These are phyloP conservation scores for Echium plantagineum DNA, from an alignment of 257 asterid species.

Conservation along the genomic window DNA sequence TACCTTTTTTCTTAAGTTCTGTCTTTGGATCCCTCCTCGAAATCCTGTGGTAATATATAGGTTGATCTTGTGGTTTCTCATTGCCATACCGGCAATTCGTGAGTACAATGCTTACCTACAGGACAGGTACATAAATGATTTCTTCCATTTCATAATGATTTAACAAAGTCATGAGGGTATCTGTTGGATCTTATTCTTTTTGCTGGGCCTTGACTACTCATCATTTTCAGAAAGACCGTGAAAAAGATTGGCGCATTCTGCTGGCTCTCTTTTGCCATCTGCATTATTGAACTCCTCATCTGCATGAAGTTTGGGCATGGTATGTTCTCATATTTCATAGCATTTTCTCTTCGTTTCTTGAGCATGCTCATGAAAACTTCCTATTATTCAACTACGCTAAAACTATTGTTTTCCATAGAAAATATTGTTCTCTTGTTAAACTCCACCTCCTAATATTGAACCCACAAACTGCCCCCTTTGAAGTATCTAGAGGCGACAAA, in stretches of 20 bases:
- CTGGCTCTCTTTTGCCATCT: slow-evolving; percentile 87
- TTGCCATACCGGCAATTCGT: slow-evolving; percentile 89
- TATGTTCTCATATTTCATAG: slow-evolving; percentile 4
- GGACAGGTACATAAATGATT: slow-evolving; percentile 51
- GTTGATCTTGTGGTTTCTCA: slow-evolving; percentile 90
- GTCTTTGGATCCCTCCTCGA: slow-evolving; percentile 96
- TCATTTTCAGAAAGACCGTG: slow-evolving; percentile 39
- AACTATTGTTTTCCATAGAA: too few relatives aligned
- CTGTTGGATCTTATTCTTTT: slow-evolving; percentile 1
- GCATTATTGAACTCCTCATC: slow-evolving; percentile 90
- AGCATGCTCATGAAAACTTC: not conserved
- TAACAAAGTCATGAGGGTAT: not conserved
- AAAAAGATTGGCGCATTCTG: slow-evolving; percentile 89
- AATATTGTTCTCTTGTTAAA: too few relatives aligned
- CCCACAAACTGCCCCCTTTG: too few relatives aligned
- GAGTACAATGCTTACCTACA: slow-evolving; percentile 89
- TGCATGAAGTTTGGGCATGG: slow-evolving; percentile 88
- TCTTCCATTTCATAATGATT: not conserved
- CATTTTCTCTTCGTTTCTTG: not conserved
- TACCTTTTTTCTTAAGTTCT: slow-evolving; percentile 85
- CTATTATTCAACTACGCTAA: too few relatives aligned
- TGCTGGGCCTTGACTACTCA: not conserved
- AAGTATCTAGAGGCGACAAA: too few relatives aligned
- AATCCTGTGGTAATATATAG: slow-evolving; percentile 73
- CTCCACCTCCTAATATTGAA: too few relatives aligned